phyloP scores from a whole-genome alignment of 2,329 filamentous ascomycete species.

The Coniochaeta hoffmannii region DNA sequence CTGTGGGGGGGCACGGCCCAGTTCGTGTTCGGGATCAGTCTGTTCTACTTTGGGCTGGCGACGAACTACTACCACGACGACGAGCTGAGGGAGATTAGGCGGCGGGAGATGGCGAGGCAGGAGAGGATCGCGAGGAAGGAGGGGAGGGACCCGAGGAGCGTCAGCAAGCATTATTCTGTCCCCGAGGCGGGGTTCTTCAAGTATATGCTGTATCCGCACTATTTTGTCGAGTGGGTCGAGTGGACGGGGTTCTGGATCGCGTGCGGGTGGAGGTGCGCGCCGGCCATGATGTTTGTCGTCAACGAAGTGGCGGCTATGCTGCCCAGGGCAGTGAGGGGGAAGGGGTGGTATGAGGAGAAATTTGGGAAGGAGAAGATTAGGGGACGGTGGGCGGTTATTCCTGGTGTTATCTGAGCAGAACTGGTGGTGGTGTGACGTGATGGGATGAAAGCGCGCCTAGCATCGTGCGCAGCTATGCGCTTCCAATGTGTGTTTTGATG shows the following conservation, averaged over 20 bases:
- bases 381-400: conserved; percentile 64
- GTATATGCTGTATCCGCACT: conserved; percentile 83
- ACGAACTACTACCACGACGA: conserved; percentile 88
- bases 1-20: conserved; percentile 33
- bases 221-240: conserved; percentile 94
- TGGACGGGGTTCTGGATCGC: conserved; percentile 86
- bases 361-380: conserved; percentile 81
- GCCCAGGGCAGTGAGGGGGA: conserved; percentile 73
- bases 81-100: conserved; percentile 77
- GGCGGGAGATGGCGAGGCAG: conserved; percentile 57
- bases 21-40: conserved; percentile 56
- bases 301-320: conserved; percentile 91
- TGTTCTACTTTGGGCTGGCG: conserved; percentile 71
- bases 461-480: neutral
- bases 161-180: conserved; percentile 80
- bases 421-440: too few species aligned
- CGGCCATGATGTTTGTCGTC: conserved; percentile 72
- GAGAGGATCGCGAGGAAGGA: conserved; percentile 31
- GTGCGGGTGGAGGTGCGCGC: conserved; percentile 58
- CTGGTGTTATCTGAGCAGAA: conserved; percentile 43
- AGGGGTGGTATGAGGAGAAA: conserved; percentile 76
- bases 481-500: too few species aligned
- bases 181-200: conserved; percentile 78
- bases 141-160: conserved; percentile 23
- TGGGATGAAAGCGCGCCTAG: too few species aligned